These are phyloP conservation scores for Vitis rupestris DNA, from an alignment of 164 flowering plant species.

Conservation along the genomic window DNA sequence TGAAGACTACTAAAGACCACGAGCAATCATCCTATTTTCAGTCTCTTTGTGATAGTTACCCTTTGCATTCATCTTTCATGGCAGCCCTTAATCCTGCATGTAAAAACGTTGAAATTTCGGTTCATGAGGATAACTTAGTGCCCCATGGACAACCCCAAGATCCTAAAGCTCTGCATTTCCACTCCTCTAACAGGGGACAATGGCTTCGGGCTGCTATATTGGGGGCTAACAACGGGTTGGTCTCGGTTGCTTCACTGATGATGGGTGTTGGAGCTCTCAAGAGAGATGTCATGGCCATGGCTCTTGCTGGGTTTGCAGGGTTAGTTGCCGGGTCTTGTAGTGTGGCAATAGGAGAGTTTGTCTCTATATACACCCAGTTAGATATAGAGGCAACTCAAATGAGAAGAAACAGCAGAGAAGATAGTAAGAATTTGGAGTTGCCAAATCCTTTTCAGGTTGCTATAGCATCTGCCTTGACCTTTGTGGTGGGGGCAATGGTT, in stretches of 20 bases:
- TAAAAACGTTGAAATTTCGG: no score
- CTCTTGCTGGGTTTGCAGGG: constrained; percentile 11
- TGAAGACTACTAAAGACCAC: no score
- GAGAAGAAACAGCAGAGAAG: constrained; percentile 1
- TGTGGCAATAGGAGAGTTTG: constrained; percentile 17
- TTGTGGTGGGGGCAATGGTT: constrained; percentile 14
- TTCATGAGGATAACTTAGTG: no score
- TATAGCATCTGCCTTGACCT: constrained; percentile 11
- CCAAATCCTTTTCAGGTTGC: constrained; percentile 16
- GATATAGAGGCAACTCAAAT: constrained; percentile 13
- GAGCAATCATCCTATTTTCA: no score
- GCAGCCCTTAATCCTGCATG: no score
- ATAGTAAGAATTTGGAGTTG: not conserved
- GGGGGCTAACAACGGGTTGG: constrained; percentile 16
- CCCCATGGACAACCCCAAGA: no score
- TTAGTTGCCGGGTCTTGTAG: constrained; percentile 12
- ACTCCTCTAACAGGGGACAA: not conserved
- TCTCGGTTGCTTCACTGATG: constrained; percentile 15
- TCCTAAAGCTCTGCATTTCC: no score
- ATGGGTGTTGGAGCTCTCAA: constrained; percentile 16
- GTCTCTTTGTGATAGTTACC: no score
- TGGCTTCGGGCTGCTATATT: constrained; percentile 20
- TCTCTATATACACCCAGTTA: constrained; percentile 12
- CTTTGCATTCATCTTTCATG: no score
- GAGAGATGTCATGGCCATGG: constrained; percentile 13